phyloP scores from a whole-genome alignment of 257 asterid species.

The Jacaranda copaia region DNA sequence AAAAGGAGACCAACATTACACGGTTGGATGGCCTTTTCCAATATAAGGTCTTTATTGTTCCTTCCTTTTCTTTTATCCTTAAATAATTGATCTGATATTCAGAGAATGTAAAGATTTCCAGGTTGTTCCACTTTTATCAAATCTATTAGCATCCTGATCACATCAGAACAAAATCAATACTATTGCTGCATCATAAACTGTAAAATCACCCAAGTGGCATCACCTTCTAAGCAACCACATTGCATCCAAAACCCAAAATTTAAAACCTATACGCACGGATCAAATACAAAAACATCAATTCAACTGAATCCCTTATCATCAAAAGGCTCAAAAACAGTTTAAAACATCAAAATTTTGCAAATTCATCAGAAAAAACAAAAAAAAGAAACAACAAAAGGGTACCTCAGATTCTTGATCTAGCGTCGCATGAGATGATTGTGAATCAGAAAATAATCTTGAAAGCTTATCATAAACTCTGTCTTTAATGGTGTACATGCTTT shows the following conservation, averaged over 20 bases:
- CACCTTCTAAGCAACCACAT: slow-evolving; percentile 29
- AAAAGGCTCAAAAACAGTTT: slow-evolving; percentile 23
- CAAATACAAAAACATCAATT: slow-evolving; percentile 21
- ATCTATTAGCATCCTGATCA: background rate
- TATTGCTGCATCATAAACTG: slow-evolving; percentile 14
- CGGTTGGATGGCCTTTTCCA: background rate
- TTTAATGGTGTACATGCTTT: slow-evolving; percentile 70
- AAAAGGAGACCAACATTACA: background rate
- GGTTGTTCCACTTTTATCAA: slow-evolving; percentile 23
- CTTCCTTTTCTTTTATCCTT: background rate
- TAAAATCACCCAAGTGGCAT: slow-evolving; percentile 2
- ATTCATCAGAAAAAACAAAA: background rate
- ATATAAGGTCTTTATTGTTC: background rate
- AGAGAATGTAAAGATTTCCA: background rate
- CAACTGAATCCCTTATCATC: slow-evolving; percentile 16
- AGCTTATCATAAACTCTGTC: slow-evolving; percentile 74
- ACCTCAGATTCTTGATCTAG: slow-evolving; percentile 76
- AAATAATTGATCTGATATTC: background rate
- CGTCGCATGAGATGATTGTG: slow-evolving; percentile 56
- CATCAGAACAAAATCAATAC: slow-evolving; percentile 19
- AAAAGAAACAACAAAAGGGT: slow-evolving; percentile 32
- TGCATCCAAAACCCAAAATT: slow-evolving; percentile 28
- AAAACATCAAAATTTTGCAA: background rate
- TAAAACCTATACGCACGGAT: slow-evolving; percentile 21
- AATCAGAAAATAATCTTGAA: slow-evolving; percentile 76